Evolutionary conservation across 73 alveolate species (phyloP), one percentile per base, ranked within the genome.

Genomic region (Breviolum minutum): DNA sequence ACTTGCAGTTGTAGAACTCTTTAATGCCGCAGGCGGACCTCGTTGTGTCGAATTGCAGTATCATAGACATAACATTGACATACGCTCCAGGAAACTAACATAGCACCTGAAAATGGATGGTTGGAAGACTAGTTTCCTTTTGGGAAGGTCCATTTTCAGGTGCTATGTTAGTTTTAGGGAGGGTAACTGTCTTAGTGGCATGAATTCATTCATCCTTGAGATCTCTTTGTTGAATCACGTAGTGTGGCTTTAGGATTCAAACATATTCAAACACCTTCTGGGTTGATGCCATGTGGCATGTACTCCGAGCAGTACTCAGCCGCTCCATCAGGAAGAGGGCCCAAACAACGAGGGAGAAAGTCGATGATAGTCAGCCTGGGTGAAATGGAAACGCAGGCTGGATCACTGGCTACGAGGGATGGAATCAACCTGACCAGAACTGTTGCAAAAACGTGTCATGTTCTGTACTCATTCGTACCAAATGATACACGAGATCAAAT

Each of bases 271-370:
- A 40, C 54, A 40, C 54, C 3, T 40, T 40, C 54, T 40, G 0
- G 54, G 5, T 40, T 40, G 24, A 68, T 14, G 69, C 32, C 64
- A 80, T 1, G 89, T 29, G 82, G 64, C 98, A 93, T 93, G 98
- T 93, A 93, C 83, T 93, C 98, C 17, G 98, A 93, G 98, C 98
- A 93, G 83, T 93, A 93, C 60, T 93, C 91, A 40, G 98, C 98
- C 9, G 98, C 98, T 62, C 98, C 83, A 71, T 93, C 98, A 3
- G 98, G 98, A 87, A 93, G 68, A 8, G 98, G 98, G 87, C 98
- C 98, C 80, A 93, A 73, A 63, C 98, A 93, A 69, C 98, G 89
- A 12, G 98, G 98, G 83, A 93, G 68, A 71, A 93, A 93, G 86
- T 93, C 98, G 60, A 93, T 93, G 91, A 93, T 93, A 80, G 98